Base-by-base conservation (phyloP, 257 asterid genomes). In the Galeopsis tetrahit region DNA sequence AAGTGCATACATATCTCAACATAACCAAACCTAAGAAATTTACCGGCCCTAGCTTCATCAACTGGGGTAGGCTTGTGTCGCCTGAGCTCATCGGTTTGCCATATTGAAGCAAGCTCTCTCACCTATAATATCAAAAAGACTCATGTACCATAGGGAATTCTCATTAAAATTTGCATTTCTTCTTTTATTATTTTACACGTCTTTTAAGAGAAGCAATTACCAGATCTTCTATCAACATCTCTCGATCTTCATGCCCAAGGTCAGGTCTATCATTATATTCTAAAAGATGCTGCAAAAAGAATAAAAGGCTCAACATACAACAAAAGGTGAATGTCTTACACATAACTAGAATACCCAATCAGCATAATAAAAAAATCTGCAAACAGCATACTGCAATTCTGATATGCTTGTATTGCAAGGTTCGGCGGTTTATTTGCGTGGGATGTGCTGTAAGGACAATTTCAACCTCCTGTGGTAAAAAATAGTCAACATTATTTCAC, bases 361-460 rank as follows among this genome's bases (percentile, higher is more conserved):
- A 49, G 59, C 69, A 57, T 59, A 74, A 40, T 40, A 2, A 59
- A 21, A 57, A 35, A 7, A 9, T 57, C 10, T 38, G 64, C 49
- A 64, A 66, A 73, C 39, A 21, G 59, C 83, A 69, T 85, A 94
- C 99, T 31, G 97, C 96, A 77, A 94, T 88, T 83, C 94, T 89
- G 39, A 91, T 88, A 82, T 94, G 99, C 77, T 94, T 94, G 83
- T 94, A 94, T 74, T 94, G 99, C 81, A 94, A 77, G 17, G 99
- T 91, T 61, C 99, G 89, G 7, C 97, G 89, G 68, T 91, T 91
- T 69, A 94, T 94, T 79, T 94, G 99, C 2, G 99, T 94, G 51
- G 99, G 99, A 72, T 94, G 99, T 68, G 99, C 99, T 58, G 99
- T 94, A 77, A 94, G 96, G 75, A 94, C 99, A 85, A 94, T 91